Evolutionary conservation across 2,329 filamentous ascomycete genomes (phyloP).

Genomic region (Graphiopsis chlorocephala): DNA sequence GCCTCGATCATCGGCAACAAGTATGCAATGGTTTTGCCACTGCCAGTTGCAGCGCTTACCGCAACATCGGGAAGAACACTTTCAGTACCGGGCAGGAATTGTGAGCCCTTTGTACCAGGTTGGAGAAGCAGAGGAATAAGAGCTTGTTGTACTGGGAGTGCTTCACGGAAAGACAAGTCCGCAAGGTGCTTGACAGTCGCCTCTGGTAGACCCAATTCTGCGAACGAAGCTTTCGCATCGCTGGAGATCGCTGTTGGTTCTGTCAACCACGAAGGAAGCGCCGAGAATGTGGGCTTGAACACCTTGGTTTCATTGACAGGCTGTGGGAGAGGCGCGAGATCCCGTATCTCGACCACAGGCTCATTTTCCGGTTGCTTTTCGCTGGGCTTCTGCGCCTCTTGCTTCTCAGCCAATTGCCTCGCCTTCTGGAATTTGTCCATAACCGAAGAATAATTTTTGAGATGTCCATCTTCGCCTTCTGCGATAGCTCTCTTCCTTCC

Average conservation of each 20-base stretch:
- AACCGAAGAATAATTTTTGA: slow-evolving; percentile 36
- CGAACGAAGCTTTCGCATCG: slow-evolving; percentile 60
- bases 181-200: slow-evolving; percentile 62
- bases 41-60: slow-evolving; percentile 89
- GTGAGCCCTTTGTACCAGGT: slow-evolving; percentile 45
- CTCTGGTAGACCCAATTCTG: slow-evolving; percentile 60
- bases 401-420: slow-evolving; percentile 32
- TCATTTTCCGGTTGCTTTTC: slow-evolving; percentile 20
- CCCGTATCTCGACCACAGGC: slow-evolving; percentile 38
- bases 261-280: slow-evolving; percentile 77
- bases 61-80: slow-evolving; percentile 65
- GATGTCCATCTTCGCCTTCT: slow-evolving; percentile 26
- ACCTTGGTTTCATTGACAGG: slow-evolving; percentile 61
- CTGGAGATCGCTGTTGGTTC: slow-evolving; percentile 68
- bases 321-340: slow-evolving; percentile 78
- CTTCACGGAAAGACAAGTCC: slow-evolving; percentile 65
- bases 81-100: slow-evolving; percentile 28
- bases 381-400: not conserved
- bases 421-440: slow-evolving; percentile 46
- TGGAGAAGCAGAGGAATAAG: slow-evolving; percentile 73
- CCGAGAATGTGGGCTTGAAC: slow-evolving; percentile 67
- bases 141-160: slow-evolving; percentile 76
- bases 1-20: slow-evolving; percentile 79
- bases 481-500: slow-evolving; percentile 33
- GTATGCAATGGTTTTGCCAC: slow-evolving; percentile 92